These are phyloP conservation scores for Russula sp. DNA, from an alignment of 768 basidiomycete species.

Conservation along the genomic window DNA sequence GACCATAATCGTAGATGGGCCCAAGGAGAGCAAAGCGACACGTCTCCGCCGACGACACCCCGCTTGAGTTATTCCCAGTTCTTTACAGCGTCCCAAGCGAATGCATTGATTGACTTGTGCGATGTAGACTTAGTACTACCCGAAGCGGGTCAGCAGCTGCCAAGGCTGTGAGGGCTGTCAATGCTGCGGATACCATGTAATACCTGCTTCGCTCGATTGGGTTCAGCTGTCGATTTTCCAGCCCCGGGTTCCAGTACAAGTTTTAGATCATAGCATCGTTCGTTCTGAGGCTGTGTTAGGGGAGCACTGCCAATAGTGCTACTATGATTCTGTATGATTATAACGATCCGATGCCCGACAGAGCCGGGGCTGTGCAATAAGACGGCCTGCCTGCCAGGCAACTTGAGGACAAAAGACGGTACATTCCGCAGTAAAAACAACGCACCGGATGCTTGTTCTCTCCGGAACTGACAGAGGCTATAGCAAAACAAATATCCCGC, in stretches of 20 bases:
- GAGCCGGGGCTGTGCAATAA: no score
- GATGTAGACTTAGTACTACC: neutral
- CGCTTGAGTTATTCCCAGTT: neutral
- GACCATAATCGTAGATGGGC: neutral
- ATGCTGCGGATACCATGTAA: neutral
- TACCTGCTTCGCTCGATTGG: neutral
- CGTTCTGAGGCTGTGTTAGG: neutral
- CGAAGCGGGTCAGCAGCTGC: no score
- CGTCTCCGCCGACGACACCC: constrained; percentile 11
- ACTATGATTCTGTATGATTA: no score
- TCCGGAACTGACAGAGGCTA: neutral
- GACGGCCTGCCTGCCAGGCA: no score
- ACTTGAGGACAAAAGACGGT: neutral
- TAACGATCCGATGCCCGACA: no score
- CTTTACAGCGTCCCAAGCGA: neutral
- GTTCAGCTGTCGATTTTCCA: neutral
- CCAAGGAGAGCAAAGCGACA: constrained; percentile 3
- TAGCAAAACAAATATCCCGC: neutral
- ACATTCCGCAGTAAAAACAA: neutral
- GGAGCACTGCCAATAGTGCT: no score
- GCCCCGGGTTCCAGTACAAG: neutral
- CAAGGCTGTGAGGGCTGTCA: neutral
- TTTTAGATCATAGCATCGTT: neutral
- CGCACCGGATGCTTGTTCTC: neutral
- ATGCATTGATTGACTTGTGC: neutral